Percentiles rank a stretch among this genome's conserved stretches.
These are phyloP conservation scores for Terana coerulea DNA, from an alignment of 768 basidiomycete genomes.

Conservation along the genomic window DNA sequence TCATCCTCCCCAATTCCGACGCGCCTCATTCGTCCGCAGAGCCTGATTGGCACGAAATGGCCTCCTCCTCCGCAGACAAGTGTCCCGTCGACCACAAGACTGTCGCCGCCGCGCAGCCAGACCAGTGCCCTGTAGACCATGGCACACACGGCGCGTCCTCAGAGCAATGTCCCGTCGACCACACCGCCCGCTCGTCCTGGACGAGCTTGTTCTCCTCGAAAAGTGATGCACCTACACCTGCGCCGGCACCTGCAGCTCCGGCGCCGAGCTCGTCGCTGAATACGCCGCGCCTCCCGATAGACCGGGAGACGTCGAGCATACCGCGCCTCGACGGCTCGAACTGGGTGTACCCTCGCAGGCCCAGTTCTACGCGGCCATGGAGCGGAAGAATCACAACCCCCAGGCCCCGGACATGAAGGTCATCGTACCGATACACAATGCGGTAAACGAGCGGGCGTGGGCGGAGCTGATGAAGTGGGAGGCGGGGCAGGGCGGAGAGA, in stretches of 20 bases:
- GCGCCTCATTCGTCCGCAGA: slow-evolving; percentile 1
- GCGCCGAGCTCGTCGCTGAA: not conserved
- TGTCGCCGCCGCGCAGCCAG: slow-evolving; percentile 4
- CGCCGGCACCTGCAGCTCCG: slow-evolving; percentile 13
- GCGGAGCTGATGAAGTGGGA: slow-evolving; percentile 55
- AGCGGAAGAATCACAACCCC: slow-evolving; percentile 90
- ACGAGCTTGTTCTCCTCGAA: slow-evolving; percentile 16
- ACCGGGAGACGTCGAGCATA: slow-evolving; percentile 86
- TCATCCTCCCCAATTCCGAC: slow-evolving; percentile 10
- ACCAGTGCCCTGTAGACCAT: slow-evolving; percentile 32
- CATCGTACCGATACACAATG: slow-evolving; percentile 98
- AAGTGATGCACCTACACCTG: too few relatives aligned
- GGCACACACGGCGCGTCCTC: slow-evolving; percentile 12
- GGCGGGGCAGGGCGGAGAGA: slow-evolving; percentile 68
- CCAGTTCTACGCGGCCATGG: slow-evolving; percentile 99
- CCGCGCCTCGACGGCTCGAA: slow-evolving; percentile 67
- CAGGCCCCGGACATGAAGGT: slow-evolving; percentile 87
- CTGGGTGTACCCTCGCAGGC: slow-evolving; percentile 99
- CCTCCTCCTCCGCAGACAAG: slow-evolving; percentile 10
- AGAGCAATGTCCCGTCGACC: slow-evolving; percentile 62
- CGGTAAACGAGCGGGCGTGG: slow-evolving; percentile 82
- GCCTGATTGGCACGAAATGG: not conserved
- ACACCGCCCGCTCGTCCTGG: slow-evolving; percentile 39
- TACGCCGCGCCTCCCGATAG: slow-evolving; percentile 46
- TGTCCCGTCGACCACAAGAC: slow-evolving; percentile 15